A percentile compares a stretch with the other conserved stretches of the same genome.
These are phyloP conservation scores for Orbilia blumenaviensis DNA, from an alignment of 2,329 filamentous ascomycete genomes.

Conservation along the genomic window DNA sequence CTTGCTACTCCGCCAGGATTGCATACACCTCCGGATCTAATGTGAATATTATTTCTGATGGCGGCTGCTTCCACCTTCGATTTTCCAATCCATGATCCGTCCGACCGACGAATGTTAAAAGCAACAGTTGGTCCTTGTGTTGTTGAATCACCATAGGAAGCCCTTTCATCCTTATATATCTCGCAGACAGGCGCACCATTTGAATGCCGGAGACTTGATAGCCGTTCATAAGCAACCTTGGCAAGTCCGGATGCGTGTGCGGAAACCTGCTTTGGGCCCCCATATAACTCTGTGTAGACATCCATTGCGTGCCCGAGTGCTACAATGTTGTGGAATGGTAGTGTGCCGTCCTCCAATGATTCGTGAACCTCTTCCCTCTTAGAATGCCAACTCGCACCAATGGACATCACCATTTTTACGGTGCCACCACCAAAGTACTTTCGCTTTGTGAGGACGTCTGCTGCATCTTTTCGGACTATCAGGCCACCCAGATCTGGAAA, in stretches of 20 bases:
- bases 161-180: conserved; percentile 66
- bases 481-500: conserved; percentile 72
- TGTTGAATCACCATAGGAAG: conserved; percentile 65
- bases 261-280: conserved; percentile 64
- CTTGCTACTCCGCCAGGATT: conserved; percentile 66
- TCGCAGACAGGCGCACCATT: conserved; percentile 67
- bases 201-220: conserved; percentile 65
- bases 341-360: conserved; percentile 73
- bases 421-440: conserved; percentile 76
- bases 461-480: conserved; percentile 68
- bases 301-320: conserved; percentile 70
- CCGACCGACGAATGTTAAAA: conserved; percentile 69
- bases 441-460: conserved; percentile 67
- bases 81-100: conserved; percentile 68
- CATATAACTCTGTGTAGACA: conserved; percentile 68
- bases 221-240: conserved; percentile 64
- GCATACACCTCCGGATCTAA: conserved; percentile 70
- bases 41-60: conserved; percentile 67
- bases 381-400: conserved; percentile 66
- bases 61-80: conserved; percentile 70
- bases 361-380: conserved; percentile 67
- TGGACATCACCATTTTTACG: conserved; percentile 68
- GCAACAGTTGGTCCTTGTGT: conserved; percentile 71
- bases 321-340: conserved; percentile 73
- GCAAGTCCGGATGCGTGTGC: conserved; percentile 68